phyloP scores from a whole-genome alignment of 1,139 yeast species.

The Kurtzmaniella natalensis region DNA sequence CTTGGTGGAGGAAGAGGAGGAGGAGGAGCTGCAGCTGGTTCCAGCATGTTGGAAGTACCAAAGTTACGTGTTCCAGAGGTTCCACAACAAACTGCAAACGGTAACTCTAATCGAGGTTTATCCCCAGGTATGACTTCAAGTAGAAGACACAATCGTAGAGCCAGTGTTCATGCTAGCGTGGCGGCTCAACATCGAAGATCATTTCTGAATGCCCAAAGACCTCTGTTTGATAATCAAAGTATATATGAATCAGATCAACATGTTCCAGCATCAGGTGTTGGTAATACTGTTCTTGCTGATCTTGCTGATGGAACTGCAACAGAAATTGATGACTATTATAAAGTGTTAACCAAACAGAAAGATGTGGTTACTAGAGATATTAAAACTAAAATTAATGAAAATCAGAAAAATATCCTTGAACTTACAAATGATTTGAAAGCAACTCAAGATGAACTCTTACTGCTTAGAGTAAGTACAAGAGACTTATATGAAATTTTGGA shows the following conservation, averaged over 20 bases:
- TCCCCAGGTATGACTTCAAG: conserved; percentile 9
- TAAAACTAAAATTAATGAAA: conserved; percentile 60
- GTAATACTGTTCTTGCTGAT: conserved; percentile 47
- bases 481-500: conserved; percentile 60
- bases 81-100: conserved; percentile 5
- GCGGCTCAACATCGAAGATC: conserved; percentile 5
- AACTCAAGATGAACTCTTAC: conserved; percentile 62
- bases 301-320: conserved; percentile 65
- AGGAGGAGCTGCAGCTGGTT: conserved; percentile 11
- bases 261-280: conserved; percentile 28
- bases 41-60: conserved; percentile 6
- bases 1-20: too few relatives aligned
- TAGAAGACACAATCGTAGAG: conserved; percentile 29
- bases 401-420: conserved; percentile 66
- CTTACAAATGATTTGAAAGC: conserved; percentile 62
- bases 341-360: conserved; percentile 50
- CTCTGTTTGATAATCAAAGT: conserved; percentile 5
- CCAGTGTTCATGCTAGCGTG: conserved; percentile 36
- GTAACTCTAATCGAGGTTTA: conserved; percentile 9
- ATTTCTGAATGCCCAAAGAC: conserved; percentile 1
- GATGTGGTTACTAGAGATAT: conserved; percentile 58
- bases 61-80: conserved; percentile 2
- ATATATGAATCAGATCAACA: conserved; percentile 11
- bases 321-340: conserved; percentile 69
- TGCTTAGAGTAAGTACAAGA: conserved; percentile 54